Percentiles rank a stretch among this genome's conserved stretches.
Conservation (phyloP, 352 stramenopile genomes). For the Globisporangium ultimum region DNA sequence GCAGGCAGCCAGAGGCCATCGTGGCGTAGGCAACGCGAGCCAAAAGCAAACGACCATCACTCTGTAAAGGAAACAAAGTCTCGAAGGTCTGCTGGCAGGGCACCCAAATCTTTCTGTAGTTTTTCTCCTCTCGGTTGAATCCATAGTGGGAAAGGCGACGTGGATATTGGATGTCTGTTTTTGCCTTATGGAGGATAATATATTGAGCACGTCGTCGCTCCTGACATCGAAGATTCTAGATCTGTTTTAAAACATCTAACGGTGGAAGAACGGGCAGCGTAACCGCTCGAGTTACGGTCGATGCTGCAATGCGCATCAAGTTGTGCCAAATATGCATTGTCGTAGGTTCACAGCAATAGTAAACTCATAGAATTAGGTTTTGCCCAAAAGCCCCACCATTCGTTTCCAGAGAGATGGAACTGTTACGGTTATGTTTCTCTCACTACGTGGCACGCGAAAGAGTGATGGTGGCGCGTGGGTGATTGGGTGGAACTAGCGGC, state of each 20-base stretch:
- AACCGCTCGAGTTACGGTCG: neutral
- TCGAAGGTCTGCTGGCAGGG: slow-evolving; percentile 13
- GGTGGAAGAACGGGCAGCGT: neutral
- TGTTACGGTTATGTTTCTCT: neutral
- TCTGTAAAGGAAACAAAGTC: slow-evolving; percentile 10
- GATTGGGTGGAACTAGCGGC: neutral
- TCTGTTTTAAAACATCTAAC: slow-evolving; percentile 19
- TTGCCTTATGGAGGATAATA: slow-evolving; percentile 1
- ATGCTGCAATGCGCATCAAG: neutral
- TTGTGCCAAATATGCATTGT: neutral
- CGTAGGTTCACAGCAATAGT: neutral
- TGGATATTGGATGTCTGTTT: neutral
- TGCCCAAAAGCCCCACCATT: neutral
- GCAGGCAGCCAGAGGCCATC: neutral
- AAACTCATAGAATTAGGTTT: neutral
- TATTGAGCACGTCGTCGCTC: slow-evolving; percentile 17
- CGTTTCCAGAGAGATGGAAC: neutral
- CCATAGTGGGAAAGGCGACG: slow-evolving; percentile 23
- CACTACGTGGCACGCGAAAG: neutral
- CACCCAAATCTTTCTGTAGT: slow-evolving; percentile 30
- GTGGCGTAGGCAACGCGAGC: slow-evolving; percentile 14
- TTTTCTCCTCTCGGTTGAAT: slow-evolving; percentile 7
- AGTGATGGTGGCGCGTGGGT: neutral
- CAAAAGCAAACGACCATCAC: slow-evolving; percentile 20
- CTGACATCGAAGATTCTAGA: slow-evolving; percentile 56